Base-by-base conservation (phyloP, 2,329 filamentous ascomycete genomes). In the Cucurbitaria berberidis region DNA sequence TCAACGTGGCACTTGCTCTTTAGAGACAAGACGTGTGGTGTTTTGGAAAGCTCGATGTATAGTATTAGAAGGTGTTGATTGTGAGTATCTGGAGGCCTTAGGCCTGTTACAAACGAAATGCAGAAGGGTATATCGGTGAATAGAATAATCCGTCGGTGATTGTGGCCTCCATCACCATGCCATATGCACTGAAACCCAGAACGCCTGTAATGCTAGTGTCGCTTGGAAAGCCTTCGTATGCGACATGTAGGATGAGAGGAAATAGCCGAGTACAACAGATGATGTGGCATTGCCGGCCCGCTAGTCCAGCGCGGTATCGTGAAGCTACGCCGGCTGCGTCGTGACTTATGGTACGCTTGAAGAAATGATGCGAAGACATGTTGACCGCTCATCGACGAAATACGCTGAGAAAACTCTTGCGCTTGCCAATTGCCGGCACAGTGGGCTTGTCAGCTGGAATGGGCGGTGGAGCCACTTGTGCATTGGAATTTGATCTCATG, bases 401-500 rank as follows among this genome's bases (percentile, higher is more conserved):
- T 27, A 79, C 76, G 19, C 70, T 68, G 50, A 79, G 60, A 52
- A 81, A 76, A 54, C 78, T 80, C 68, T 80, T 81, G 51, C 78
- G 71, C 68, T 80, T 81, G 46, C 73, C 70, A 39, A 79, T 67
- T 51, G 70, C 74, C n/a, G 72, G 64, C n/a, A 62, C 62, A 11
- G 64, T 51, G 21, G 57, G 57, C 18, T 41, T 59, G 53, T 74
- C 64, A 52, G 70, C 55, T 32, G 72, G 70, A 27, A 72, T 66
- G 6, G 72, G 67, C 16, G 72, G 72, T 22, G 72, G 67, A 7
- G 48, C 39, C 8, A 57, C 51, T 15, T 57, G 47, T 7, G 57
- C 45, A 38, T 56, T 66, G 10, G 58, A 54, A 41, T 45, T 57
- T 22, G 60, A 30, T 21, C 52, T 65, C 26, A 62, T 68, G 45